A percentile compares a stretch with the other conserved stretches of the same genome.
Evolutionary conservation across 495 filamentous ascomycete genomes (phyloP).

Genomic region (Letharia lupina): DNA sequence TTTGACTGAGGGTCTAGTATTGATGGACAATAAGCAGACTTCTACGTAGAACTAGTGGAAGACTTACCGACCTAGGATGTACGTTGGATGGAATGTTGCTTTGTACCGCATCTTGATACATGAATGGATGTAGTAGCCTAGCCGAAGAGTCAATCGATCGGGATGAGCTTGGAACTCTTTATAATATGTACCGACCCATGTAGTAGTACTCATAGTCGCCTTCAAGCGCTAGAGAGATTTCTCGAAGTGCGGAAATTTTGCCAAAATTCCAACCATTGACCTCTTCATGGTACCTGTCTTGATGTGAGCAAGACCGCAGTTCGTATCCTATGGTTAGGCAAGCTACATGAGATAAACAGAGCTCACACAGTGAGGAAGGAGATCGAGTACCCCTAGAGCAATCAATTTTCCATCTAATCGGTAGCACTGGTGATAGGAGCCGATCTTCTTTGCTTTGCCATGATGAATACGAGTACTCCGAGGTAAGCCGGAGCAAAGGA

Average conservation of each 20-base stretch:
- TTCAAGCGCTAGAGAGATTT: constrained; percentile 72
- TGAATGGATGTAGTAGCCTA: constrained; percentile 62
- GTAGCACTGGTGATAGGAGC: constrained; percentile 95
- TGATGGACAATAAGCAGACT: constrained; percentile 11
- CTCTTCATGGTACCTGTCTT: constrained; percentile 62
- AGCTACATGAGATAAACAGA: constrained; percentile 82
- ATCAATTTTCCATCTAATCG: constrained; percentile 81
- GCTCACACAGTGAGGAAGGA: constrained; percentile 80
- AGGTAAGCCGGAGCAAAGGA: constrained; percentile 78
- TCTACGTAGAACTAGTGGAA: background rate
- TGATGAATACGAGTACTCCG: constrained; percentile 38
- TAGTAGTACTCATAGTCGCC: constrained; percentile 66
- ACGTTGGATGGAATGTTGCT: constrained; percentile 72
- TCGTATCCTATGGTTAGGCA: background rate
- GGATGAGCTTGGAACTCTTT: constrained; percentile 1
- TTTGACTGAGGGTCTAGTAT: constrained; percentile 59
- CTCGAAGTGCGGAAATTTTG: constrained; percentile 78
- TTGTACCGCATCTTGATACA: constrained; percentile 87
- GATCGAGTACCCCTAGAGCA: constrained; percentile 80
- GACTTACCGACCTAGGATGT: constrained; percentile 53
- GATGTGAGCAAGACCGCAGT: background rate
- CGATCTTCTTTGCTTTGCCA: constrained; percentile 52
- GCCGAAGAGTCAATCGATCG: constrained; percentile 1
- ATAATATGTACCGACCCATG: constrained; percentile 54
- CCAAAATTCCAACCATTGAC: constrained; percentile 74